Evolutionary conservation across 352 stramenopile species (phyloP).

Genomic region (Plasmopara muralis): DNA sequence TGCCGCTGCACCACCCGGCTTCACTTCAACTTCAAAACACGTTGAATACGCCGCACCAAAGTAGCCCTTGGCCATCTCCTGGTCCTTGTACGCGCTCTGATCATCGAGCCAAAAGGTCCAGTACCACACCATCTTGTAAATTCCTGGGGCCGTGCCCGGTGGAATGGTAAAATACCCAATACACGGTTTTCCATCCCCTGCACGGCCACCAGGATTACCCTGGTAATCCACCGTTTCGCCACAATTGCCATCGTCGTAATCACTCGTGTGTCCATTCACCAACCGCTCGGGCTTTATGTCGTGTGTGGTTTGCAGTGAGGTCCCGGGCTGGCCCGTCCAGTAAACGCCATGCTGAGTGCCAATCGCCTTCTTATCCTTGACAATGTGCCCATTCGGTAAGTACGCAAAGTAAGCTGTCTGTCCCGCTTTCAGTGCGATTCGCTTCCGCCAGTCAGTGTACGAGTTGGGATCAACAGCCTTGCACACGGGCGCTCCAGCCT

Average conservation of each 20-base stretch:
- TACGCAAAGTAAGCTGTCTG: conserved; percentile 45
- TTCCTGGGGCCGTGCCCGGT: conserved; percentile 29
- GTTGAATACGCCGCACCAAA: conserved; percentile 62
- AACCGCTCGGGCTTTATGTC: conserved; percentile 48
- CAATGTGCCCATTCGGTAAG: conserved; percentile 51
- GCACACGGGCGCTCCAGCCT: conserved; percentile 39
- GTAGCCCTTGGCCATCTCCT: conserved; percentile 42
- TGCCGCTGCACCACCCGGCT: conserved; percentile 1
- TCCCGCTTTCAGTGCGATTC: conserved; percentile 32
- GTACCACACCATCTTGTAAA: conserved; percentile 69
- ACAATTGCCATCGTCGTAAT: conserved; percentile 61
- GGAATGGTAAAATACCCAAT: conserved; percentile 49
- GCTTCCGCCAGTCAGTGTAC: conserved; percentile 55
- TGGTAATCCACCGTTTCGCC: conserved; percentile 43
- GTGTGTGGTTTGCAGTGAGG: conserved; percentile 33
- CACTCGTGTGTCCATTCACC: conserved; percentile 33
- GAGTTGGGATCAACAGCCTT: conserved; percentile 41
- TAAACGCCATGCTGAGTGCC: conserved; percentile 59
- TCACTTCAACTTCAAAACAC: conserved; percentile 63
- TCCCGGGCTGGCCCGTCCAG: conserved; percentile 41
- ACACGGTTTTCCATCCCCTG: conserved; percentile 55
- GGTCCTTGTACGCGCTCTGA: conserved; percentile 38
- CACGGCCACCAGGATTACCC: conserved; percentile 37
- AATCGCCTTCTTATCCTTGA: conserved; percentile 61
- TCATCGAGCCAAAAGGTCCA: conserved; percentile 65